Evolutionary conservation across 768 basidiomycete species (phyloP), one percentile per base, ranked within the genome.

Genomic region (Saitozyma podzolica): DNA sequence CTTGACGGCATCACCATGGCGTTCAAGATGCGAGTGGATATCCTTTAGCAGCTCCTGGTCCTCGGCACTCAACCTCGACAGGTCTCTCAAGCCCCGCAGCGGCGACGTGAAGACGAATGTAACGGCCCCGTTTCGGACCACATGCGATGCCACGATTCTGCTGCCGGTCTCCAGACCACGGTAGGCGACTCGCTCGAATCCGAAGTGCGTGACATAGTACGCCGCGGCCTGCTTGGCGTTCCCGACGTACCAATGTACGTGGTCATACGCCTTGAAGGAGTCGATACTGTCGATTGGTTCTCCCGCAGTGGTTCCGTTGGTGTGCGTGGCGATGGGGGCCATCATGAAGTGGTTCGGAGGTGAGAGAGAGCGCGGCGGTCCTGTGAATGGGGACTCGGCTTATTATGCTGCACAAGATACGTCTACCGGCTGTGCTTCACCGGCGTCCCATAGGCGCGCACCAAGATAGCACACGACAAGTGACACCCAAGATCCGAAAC

Each of bases 211-310:
- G 37, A 40, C 40, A 8, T 20, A 55, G 54, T 39, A 55, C 4
- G 20, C 40, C 2, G 54, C 54, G n/a, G 54, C 54, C 19, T 55
- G 54, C 8, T 55, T 55, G 20, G 54, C 54, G 19, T 55, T 55
- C 37, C 19, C 17, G n/a, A 55, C 54, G 5, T 40, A 55, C 54
- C 54, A 55, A 55, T 17, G 17, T 1, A 55, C 40, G 40, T 55
- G 40, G 9, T 55, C 54, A 16, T 53, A 48, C 14, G 47, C 47
- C 6, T 17, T 14, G 47, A 14, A 48, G 2, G 47, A 48, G 47
- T 14, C 47, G 47, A 48, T 3, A 6, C 47, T 48, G 2, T 48
- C 47, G 2, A 48, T 6, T 48, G 47, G 29, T 29, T 2, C 29
- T 29, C 29, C 2, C 29, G 29, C 29, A 29, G 29, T 29, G 29